A percentile compares a stretch with the other conserved stretches of the same genome.
Evolutionary conservation across 2,329 filamentous ascomycete genomes (phyloP).

Genomic region (Colletotrichum shisoi): DNA sequence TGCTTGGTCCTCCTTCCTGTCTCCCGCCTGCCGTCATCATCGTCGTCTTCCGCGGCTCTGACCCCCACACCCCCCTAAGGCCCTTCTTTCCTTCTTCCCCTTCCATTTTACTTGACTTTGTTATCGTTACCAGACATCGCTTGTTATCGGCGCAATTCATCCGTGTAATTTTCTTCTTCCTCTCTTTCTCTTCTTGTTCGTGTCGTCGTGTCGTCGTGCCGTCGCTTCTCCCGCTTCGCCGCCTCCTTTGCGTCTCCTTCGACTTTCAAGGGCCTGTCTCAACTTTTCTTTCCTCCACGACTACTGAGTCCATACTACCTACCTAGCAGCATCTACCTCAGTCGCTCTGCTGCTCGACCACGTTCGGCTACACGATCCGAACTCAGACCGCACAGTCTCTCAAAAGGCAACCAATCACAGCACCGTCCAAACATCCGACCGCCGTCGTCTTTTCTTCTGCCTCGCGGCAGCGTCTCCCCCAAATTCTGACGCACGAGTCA

Average conservation of each 20-base stretch:
- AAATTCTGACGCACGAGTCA: constrained; percentile 34
- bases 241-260: background rate
- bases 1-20: constrained; percentile 13
- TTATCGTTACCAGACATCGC: constrained; percentile 7
- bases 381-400: constrained; percentile 1
- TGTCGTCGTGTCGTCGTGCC: background rate
- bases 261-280: background rate
- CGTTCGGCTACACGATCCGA: constrained; percentile 3
- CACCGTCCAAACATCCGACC: constrained; percentile 17
- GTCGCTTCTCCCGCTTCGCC: background rate
- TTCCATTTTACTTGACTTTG: constrained; percentile 3
- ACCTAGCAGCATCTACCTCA: background rate
- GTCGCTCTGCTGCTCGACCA: constrained; percentile 4
- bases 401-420: constrained; percentile 23
- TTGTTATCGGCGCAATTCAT: constrained; percentile 23
- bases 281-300: background rate
- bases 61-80: too few relatives aligned
- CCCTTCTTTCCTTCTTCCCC: constrained; percentile 9
- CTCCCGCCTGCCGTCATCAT: background rate
- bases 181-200: constrained; percentile 2
- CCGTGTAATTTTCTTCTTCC: constrained; percentile 8
- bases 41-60: background rate
- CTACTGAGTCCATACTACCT: background rate
- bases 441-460: constrained; percentile 34
- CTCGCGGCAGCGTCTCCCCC: constrained; percentile 34